Percentiles rank a stretch among this genome's conserved stretches.
These are phyloP conservation scores for Boletus rubroflammeus DNA, from an alignment of 768 basidiomycete genomes.

Conservation along the genomic window DNA sequence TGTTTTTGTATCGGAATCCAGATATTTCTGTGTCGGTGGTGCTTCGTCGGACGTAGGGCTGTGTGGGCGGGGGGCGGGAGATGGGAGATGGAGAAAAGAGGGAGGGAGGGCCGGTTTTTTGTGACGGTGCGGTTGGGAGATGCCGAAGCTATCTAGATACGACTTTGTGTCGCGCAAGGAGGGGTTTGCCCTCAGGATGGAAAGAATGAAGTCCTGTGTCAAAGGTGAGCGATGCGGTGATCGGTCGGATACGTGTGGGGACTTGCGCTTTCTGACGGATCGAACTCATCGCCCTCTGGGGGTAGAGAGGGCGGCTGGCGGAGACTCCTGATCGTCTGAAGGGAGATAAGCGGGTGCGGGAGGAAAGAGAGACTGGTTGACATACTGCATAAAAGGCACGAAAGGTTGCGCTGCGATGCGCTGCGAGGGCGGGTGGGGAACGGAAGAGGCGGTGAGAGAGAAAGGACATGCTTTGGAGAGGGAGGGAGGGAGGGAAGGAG, in stretches of 20 bases:
- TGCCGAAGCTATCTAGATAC: slow-evolving; percentile 89
- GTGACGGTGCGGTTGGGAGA: slow-evolving; percentile 43
- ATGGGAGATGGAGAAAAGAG: slow-evolving; percentile 24
- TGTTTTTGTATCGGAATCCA: slow-evolving; percentile 33
- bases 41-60: slow-evolving; percentile 1
- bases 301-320: slow-evolving; percentile 16
- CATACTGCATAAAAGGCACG: slow-evolving; percentile 57
- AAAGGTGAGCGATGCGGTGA: slow-evolving; percentile 9
- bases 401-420: slow-evolving; percentile 39
- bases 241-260: neutral
- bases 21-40: slow-evolving; percentile 24
- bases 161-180: slow-evolving; percentile 87
- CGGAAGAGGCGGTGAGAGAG: slow-evolving; percentile 26
- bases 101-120: slow-evolving; percentile 20
- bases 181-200: slow-evolving; percentile 89
- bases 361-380: slow-evolving; percentile 1
- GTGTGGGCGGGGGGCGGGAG: slow-evolving; percentile 19
- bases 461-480: slow-evolving; percentile 21
- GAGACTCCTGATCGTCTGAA: slow-evolving; percentile 31
- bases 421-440: slow-evolving; percentile 29
- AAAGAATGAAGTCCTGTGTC: slow-evolving; percentile 89
- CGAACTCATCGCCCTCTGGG: slow-evolving; percentile 24
- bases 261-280: slow-evolving; percentile 50
- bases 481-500: neutral
- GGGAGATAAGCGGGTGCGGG: slow-evolving; percentile 19